A percentile compares a stretch with the other conserved stretches of the same genome.
Evolutionary conservation across 2,329 filamentous ascomycete genomes (phyloP).

Genomic region (Colletotrichum acutatum): DNA sequence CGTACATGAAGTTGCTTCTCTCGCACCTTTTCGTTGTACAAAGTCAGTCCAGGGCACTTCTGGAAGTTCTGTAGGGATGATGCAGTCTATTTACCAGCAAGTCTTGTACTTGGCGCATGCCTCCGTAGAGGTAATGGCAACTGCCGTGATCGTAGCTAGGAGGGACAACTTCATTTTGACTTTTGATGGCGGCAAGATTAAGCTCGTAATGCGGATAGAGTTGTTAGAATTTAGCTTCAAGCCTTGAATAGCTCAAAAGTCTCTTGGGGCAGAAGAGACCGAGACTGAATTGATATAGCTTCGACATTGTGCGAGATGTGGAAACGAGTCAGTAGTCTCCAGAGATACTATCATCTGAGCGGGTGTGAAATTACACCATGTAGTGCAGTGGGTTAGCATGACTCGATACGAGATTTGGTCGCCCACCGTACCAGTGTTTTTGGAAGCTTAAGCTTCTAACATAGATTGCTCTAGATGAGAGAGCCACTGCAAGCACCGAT

Average conservation of each 20-base stretch:
- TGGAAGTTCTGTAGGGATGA: no score
- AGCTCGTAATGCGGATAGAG: neutral
- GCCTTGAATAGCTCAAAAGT: neutral
- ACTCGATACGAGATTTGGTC: neutral
- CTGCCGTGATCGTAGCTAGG: neutral
- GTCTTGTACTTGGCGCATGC: slow-evolving; percentile 17
- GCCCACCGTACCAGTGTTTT: neutral
- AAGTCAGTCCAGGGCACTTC: neutral
- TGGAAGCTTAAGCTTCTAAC: neutral
- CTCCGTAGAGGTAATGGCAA: slow-evolving; percentile 2
- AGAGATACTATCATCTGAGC: no score
- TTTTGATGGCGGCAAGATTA: neutral
- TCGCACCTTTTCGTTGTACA: neutral
- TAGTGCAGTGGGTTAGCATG: neutral
- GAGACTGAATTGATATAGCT: neutral
- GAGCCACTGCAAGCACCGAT: neutral
- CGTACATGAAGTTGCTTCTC: neutral
- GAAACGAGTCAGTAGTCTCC: neutral
- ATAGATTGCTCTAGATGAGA: neutral
- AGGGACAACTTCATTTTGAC: slow-evolving; percentile 12
- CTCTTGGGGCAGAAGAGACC: neutral
- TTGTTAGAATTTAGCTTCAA: neutral
- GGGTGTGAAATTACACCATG: neutral
- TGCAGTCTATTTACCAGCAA: neutral
- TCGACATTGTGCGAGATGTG: neutral